phyloP scores from a whole-genome alignment of 2,329 filamentous ascomycete species.

The Lecanoromycetidae sp. region DNA sequence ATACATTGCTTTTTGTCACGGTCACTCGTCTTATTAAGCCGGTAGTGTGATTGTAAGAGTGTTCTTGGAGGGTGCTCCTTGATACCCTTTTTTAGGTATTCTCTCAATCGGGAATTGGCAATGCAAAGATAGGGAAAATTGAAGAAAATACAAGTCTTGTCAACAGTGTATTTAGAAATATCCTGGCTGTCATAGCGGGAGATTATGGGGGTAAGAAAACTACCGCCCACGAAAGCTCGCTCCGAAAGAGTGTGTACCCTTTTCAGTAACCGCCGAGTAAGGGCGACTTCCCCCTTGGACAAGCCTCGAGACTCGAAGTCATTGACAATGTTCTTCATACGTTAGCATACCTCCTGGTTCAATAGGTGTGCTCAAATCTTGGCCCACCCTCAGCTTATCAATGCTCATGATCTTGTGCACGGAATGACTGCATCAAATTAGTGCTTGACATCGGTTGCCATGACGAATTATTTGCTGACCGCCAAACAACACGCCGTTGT shows the following conservation, averaged over 20 bases:
- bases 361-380: neutral
- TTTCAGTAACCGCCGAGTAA: constrained; percentile 1
- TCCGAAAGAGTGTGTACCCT: neutral
- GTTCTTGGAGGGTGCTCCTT: constrained; percentile 5
- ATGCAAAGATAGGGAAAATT: constrained; percentile 6
- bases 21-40: constrained; percentile 5
- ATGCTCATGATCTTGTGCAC: neutral
- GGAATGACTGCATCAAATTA: neutral
- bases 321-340: neutral
- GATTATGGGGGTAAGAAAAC: constrained; percentile 1
- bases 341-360: neutral
- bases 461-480: neutral
- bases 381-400: neutral
- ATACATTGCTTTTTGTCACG: constrained; percentile 10
- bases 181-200: constrained; percentile 9
- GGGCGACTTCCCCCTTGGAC: neutral
- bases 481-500: neutral
- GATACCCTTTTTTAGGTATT: neutral
- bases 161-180: constrained; percentile 7
- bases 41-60: constrained; percentile 11
- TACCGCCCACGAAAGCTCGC: constrained; percentile 6
- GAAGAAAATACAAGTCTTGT: constrained; percentile 10
- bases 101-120: neutral
- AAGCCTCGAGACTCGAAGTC: constrained; percentile 1
- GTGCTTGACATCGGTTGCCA: neutral